Evolutionary conservation across 371 early-diverging fungal species (phyloP).

Genomic region (Dichotomocladium elegans): DNA sequence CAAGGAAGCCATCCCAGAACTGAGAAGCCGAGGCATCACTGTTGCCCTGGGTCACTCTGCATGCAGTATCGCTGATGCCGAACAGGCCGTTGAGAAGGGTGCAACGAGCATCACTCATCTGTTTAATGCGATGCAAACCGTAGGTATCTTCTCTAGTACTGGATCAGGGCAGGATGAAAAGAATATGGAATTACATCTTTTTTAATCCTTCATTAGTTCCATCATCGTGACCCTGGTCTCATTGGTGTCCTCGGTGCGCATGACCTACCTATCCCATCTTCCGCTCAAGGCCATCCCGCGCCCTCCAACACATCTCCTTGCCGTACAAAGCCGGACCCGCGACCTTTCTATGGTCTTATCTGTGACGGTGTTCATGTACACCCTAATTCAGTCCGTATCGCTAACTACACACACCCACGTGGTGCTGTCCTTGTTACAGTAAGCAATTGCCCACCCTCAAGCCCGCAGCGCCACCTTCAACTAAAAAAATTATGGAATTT

Average conservation of each 20-base stretch:
- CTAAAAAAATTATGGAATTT: no score
- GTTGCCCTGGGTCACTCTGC: slow-evolving; percentile 76
- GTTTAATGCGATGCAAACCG: slow-evolving; percentile 81
- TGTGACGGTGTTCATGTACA: slow-evolving; percentile 80
- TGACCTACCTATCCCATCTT: slow-evolving; percentile 27
- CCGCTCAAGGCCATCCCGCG: slow-evolving; percentile 25
- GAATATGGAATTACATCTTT: neutral
- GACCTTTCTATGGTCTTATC: slow-evolving; percentile 77
- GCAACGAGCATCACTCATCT: slow-evolving; percentile 75
- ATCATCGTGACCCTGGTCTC: slow-evolving; percentile 80
- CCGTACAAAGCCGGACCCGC: slow-evolving; percentile 38
- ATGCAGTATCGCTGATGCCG: slow-evolving; percentile 69
- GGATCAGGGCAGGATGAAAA: neutral
- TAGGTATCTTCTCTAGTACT: slow-evolving; percentile 28
- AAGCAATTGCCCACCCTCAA: no score
- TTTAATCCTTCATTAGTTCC: slow-evolving; percentile 40
- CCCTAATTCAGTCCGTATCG: slow-evolving; percentile 77
- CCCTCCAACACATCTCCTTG: slow-evolving; percentile 28
- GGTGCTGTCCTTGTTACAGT: slow-evolving; percentile 70
- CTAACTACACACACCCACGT: slow-evolving; percentile 71
- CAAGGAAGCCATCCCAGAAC: slow-evolving; percentile 63
- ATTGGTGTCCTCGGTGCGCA: slow-evolving; percentile 69
- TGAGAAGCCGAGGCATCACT: slow-evolving; percentile 63
- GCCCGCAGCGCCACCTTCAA: neutral
- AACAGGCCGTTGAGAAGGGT: slow-evolving; percentile 64